Conservation (phyloP, 352 stramenopile species). For the Globisporangium nodosum region DNA sequence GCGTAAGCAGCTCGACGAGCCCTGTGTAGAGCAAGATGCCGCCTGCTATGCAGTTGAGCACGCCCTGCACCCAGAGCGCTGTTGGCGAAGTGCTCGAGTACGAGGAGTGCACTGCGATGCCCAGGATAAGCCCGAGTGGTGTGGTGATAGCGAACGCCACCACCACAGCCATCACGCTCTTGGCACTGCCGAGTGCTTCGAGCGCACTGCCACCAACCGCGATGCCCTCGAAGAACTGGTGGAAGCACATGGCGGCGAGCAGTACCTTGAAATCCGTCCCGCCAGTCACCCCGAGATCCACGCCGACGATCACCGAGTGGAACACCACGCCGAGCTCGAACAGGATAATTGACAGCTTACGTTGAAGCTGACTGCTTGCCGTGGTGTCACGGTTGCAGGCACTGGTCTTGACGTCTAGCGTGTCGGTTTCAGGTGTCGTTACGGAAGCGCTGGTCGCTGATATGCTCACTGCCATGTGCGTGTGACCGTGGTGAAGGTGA, state of each 20-base stretch:
- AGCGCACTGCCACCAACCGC: slow-evolving; percentile 42
- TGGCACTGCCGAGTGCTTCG: slow-evolving; percentile 25
- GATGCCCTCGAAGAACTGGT: slow-evolving; percentile 75
- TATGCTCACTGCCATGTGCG: too few species aligned
- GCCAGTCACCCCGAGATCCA: slow-evolving; percentile 46
- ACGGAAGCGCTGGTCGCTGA: too few species aligned
- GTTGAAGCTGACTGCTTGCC: slow-evolving; percentile 1
- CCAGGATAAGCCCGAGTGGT: slow-evolving; percentile 42
- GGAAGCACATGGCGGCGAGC: slow-evolving; percentile 57
- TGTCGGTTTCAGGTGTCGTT: too few species aligned
- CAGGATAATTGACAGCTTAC: slow-evolving; percentile 39
- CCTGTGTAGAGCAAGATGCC: slow-evolving; percentile 64
- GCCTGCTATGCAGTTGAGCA: slow-evolving; percentile 56
- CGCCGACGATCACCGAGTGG: slow-evolving; percentile 63
- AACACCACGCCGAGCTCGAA: slow-evolving; percentile 55
- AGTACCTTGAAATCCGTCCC: slow-evolving; percentile 50
- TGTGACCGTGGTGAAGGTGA: too few species aligned
- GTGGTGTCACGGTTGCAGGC: not conserved
- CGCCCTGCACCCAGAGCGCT: slow-evolving; percentile 49
- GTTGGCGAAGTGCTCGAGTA: slow-evolving; percentile 44
- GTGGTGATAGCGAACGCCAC: slow-evolving; percentile 53
- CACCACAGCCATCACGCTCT: slow-evolving; percentile 40
- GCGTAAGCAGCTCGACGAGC: slow-evolving; percentile 33
- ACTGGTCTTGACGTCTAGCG: too few species aligned
- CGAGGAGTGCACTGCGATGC: slow-evolving; percentile 41